Evolutionary conservation across 139 green algal species (phyloP).

Genomic region (Deuterostichococcus epilithicus): DNA sequence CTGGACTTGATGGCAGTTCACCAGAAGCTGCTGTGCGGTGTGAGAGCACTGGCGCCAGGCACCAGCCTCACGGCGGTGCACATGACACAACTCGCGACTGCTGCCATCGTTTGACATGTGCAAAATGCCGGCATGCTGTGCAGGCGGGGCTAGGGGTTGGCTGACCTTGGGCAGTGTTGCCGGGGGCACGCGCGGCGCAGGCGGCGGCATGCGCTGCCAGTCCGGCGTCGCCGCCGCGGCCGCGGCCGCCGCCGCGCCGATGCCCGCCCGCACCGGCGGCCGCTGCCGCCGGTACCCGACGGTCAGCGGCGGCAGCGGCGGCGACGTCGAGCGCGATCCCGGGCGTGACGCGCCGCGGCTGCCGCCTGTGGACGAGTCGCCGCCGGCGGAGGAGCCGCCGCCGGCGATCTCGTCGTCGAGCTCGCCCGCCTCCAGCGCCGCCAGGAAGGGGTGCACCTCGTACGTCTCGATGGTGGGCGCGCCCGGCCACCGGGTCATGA

Average conservation of each 20-base stretch:
- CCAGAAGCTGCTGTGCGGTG: no score
- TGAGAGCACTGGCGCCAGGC: no score
- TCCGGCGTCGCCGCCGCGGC: neutral
- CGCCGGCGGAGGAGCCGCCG: slow-evolving; percentile 2
- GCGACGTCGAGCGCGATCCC: neutral
- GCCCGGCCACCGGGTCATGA: slow-evolving; percentile 16
- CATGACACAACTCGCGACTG: no score
- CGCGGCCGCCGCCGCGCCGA: neutral
- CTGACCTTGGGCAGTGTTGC: neutral
- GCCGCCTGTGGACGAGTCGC: neutral
- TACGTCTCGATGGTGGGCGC: slow-evolving; percentile 80
- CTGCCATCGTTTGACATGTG: no score
- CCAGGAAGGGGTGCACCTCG: slow-evolving; percentile 55
- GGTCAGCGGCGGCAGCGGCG: neutral
- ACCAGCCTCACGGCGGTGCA: no score
- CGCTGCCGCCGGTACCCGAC: neutral
- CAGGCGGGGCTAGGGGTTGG: no score
- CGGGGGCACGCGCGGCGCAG: no score
- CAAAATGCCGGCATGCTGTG: no score
- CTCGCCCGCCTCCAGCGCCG: slow-evolving; percentile 6
- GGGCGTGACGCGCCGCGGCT: neutral
- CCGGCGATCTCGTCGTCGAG: slow-evolving; percentile 17
- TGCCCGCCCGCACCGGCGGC: neutral
- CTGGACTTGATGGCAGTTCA: no score
- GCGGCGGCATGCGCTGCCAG: neutral